phyloP scores from a whole-genome alignment of 2,329 filamentous ascomycete species.

The Polychaeton citri region DNA sequence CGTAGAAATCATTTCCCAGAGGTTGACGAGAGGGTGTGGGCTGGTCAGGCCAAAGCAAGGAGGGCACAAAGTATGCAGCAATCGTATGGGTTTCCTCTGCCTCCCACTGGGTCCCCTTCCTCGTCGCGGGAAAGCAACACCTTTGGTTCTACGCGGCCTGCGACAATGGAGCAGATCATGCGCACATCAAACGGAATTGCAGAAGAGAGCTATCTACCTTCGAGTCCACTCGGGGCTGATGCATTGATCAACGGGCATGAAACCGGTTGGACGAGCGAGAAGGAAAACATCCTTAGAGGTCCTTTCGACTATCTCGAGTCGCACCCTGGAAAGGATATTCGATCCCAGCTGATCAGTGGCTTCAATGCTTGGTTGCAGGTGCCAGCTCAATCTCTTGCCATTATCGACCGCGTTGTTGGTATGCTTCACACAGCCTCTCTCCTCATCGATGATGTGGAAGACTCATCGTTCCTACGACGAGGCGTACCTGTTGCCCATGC shows the following conservation, averaged over 20 bases:
- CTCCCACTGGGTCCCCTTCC: slow-evolving; percentile 12
- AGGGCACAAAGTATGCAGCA: slow-evolving; percentile 20
- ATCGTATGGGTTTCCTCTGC: slow-evolving; percentile 22
- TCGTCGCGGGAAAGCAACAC: neutral
- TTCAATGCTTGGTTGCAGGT: slow-evolving; percentile 75
- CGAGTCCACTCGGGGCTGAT: slow-evolving; percentile 11
- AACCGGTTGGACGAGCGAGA: slow-evolving; percentile 53
- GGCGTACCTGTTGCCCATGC: slow-evolving; percentile 71
- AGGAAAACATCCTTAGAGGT: slow-evolving; percentile 63
- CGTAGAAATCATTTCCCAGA: slow-evolving; percentile 8
- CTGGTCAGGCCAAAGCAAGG: slow-evolving; percentile 8
- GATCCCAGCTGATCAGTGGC: slow-evolving; percentile 62
- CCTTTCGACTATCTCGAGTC: slow-evolving; percentile 70
- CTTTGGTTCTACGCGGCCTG: neutral
- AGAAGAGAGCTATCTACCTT: neutral
- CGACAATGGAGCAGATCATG: neutral
- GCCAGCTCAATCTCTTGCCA: slow-evolving; percentile 51
- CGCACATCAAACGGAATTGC: neutral
- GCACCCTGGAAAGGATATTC: slow-evolving; percentile 75
- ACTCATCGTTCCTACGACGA: slow-evolving; percentile 61
- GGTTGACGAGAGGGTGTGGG: slow-evolving; percentile 16
- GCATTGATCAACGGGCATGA: slow-evolving; percentile 27
- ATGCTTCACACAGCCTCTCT: slow-evolving; percentile 80
- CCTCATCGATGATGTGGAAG: slow-evolving; percentile 80
- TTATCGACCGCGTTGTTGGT: slow-evolving; percentile 67